Conservation (phyloP, 108 stramenopile species). For the Schizochytrium sp. region DNA sequence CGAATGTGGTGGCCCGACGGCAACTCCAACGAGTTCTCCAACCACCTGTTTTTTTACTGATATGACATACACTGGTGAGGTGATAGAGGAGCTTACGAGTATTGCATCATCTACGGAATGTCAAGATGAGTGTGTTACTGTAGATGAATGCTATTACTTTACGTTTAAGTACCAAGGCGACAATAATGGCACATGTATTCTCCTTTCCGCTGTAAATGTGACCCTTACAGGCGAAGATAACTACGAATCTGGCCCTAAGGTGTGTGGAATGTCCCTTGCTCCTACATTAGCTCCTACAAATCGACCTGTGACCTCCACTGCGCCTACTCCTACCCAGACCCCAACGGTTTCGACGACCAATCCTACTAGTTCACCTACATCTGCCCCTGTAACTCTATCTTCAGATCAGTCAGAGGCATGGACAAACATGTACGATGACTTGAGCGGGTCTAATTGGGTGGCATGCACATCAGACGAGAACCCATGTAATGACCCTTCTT, state of each 20-base stretch:
- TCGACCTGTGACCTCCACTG: neutral
- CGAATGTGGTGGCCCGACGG: neutral
- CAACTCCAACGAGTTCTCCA: neutral
- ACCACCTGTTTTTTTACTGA: neutral
- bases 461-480: neutral
- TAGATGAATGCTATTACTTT: neutral
- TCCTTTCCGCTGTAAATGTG: neutral
- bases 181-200: neutral
- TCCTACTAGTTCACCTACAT: neutral
- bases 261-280: neutral
- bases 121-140: neutral
- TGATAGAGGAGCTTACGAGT: neutral
- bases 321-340: neutral
- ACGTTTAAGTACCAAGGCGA: neutral
- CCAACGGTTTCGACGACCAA: neutral
- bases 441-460: neutral
- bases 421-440: neutral
- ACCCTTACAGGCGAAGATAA: neutral
- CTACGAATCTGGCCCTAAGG: neutral
- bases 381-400: neutral
- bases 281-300: neutral
- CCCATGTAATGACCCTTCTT: neutral
- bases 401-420: neutral
- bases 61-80: neutral
- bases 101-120: neutral